Evolutionary conservation across 257 asterid species (phyloP).

Genomic region (Nicotiana paniculata): DNA sequence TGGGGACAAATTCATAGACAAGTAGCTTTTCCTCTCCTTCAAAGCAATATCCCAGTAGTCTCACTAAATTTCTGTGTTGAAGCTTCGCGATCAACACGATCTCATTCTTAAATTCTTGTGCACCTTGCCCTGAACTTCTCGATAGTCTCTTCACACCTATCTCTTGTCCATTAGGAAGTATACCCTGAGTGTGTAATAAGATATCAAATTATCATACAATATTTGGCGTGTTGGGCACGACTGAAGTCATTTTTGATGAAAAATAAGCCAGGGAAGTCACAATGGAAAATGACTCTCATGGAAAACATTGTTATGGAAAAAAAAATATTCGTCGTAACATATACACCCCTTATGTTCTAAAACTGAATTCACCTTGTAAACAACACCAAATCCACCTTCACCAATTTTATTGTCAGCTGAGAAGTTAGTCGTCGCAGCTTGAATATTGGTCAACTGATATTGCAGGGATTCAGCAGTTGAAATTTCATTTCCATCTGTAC

Average conservation of each 20-base stretch:
- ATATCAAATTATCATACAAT: neutral
- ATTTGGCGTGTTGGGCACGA: neutral
- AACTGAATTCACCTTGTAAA: slow-evolving; percentile 14
- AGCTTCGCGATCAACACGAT: slow-evolving; percentile 19
- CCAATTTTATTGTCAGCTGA: slow-evolving; percentile 7
- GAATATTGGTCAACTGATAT: slow-evolving; percentile 3
- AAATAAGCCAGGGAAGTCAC: neutral
- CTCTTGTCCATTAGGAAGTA: slow-evolving; percentile 1
- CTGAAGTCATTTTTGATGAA: neutral
- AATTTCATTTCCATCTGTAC: neutral
- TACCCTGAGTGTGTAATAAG: slow-evolving; percentile 12
- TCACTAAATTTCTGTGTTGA: slow-evolving; percentile 22
- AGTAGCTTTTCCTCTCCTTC: slow-evolving; percentile 23
- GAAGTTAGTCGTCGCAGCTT: slow-evolving; percentile 19
- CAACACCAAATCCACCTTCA: slow-evolving; percentile 19
- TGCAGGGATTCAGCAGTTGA: slow-evolving; percentile 2
- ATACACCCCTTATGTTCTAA: neutral
- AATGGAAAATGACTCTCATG: neutral
- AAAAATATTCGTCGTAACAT: neutral
- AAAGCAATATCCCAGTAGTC: slow-evolving; percentile 23
- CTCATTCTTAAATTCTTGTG: slow-evolving; percentile 24
- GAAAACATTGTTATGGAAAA: neutral
- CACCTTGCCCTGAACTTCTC: slow-evolving; percentile 16
- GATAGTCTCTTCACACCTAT: slow-evolving; percentile 25
- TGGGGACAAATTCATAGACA: slow-evolving; percentile 22